phyloP scores from a whole-genome alignment of 169 alveolate species.

The Babesia ovis region DNA sequence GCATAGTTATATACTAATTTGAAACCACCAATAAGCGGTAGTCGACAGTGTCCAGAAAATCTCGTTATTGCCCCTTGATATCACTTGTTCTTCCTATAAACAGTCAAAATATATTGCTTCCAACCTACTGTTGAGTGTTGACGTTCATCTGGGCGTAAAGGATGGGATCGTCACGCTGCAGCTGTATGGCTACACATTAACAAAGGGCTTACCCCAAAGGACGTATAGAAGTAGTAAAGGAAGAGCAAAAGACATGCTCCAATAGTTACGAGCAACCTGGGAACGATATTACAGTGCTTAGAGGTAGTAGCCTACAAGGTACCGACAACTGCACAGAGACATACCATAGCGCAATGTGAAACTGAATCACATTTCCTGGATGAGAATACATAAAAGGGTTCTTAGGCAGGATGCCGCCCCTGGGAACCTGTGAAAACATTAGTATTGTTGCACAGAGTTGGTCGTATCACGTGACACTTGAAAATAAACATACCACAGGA shows the following conservation, averaged over 20 bases:
- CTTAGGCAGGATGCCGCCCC: background rate
- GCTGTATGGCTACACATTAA: background rate
- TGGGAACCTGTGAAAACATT: background rate
- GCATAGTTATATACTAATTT: background rate
- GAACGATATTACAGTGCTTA: too few relatives aligned
- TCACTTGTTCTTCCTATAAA: constrained; percentile 14
- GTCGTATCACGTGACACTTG: background rate
- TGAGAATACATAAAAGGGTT: background rate
- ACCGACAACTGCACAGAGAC: too few relatives aligned
- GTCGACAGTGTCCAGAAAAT: background rate
- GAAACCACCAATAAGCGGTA: background rate
- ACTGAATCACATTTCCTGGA: constrained; percentile 24
- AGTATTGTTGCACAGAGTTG: background rate
- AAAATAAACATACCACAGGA: background rate
- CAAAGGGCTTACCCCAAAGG: constrained; percentile 15
- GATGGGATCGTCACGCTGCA: constrained; percentile 35
- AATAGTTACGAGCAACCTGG: constrained; percentile 13
- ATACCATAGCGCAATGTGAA: constrained; percentile 41
- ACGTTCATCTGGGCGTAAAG: constrained; percentile 20
- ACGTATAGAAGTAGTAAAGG: background rate
- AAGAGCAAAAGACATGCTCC: background rate
- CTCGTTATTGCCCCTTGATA: background rate
- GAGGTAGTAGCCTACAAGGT: too few relatives aligned
- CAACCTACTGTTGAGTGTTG: constrained; percentile 13
- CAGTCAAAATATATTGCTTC: background rate